These are phyloP conservation scores for Colletotrichum aenigma DNA, from an alignment of 2,329 filamentous ascomycete genomes.

Conservation along the genomic window DNA sequence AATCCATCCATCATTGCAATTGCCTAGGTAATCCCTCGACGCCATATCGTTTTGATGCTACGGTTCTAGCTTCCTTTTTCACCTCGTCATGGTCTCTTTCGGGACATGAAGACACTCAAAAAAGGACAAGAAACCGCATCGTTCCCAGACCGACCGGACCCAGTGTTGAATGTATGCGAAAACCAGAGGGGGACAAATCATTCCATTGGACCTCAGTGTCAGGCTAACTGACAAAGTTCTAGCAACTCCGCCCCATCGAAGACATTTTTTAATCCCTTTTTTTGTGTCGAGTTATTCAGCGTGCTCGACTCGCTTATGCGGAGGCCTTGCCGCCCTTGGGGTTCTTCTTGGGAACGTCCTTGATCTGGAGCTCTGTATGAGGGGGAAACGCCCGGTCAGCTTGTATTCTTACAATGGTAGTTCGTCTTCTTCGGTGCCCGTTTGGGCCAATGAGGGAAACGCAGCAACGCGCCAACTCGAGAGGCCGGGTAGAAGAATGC, in stretches of 20 bases:
- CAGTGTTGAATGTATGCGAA: not conserved
- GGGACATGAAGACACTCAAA: not conserved
- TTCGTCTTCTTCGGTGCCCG: not conserved
- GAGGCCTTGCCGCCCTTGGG: constrained; percentile 40
- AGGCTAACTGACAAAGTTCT: constrained; percentile 18
- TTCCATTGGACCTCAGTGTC: constrained; percentile 9
- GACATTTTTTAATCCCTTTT: not conserved
- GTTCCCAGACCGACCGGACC: constrained; percentile 11
- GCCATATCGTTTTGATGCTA: constrained; percentile 45
- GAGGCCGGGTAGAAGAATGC: not conserved
- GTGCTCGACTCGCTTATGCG: constrained; percentile 27
- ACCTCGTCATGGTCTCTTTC: not conserved
- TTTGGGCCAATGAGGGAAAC: not conserved
- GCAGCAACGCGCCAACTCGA: not conserved
- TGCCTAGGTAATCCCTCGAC: constrained; percentile 56
- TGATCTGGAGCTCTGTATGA: constrained; percentile 52
- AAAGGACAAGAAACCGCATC: not conserved
- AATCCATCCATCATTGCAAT: constrained; percentile 38
- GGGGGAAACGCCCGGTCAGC: not conserved
- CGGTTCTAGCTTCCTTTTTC: not conserved
- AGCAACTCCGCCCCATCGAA: constrained; percentile 9
- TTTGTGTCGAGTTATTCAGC: not conserved
- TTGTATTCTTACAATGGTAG: not conserved
- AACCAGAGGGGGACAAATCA: not conserved
- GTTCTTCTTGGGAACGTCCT: constrained; percentile 63